phyloP scores from a whole-genome alignment of 2,329 filamentous ascomycete genomes.

The Pseudogymnoascus sp. region DNA sequence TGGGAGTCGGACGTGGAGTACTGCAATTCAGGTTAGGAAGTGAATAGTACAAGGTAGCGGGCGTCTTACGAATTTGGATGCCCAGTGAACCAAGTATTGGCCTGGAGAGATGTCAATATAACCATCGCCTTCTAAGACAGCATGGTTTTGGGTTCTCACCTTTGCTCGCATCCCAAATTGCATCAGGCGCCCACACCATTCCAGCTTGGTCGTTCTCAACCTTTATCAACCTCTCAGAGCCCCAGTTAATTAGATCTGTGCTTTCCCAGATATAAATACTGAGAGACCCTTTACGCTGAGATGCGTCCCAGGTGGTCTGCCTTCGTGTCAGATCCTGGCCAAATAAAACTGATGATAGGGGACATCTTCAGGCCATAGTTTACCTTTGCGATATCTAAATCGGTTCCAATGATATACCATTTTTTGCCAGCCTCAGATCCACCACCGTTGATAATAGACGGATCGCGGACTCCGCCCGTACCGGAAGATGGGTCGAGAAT shows the following conservation, averaged over 20 bases:
- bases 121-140: neutral
- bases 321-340: neutral
- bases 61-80: conserved; percentile 39
- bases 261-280: conserved; percentile 51
- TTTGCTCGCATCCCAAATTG: conserved; percentile 44
- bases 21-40: conserved; percentile 21
- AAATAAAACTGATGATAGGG: neutral
- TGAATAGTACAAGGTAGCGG: neutral
- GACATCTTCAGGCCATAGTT: neutral
- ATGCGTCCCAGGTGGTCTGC: conserved; percentile 45
- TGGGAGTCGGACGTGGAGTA: conserved; percentile 40
- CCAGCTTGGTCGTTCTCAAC: conserved; percentile 48
- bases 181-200: conserved; percentile 53
- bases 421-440: conserved; percentile 41
- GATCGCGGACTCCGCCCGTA: conserved; percentile 46
- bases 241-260: conserved; percentile 44
- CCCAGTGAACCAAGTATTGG: conserved; percentile 42
- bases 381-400: conserved; percentile 44
- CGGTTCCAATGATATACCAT: conserved; percentile 50
- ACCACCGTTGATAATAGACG: conserved; percentile 41
- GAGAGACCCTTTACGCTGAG: conserved; percentile 43
- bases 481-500: conserved; percentile 44
- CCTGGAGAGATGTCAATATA: conserved; percentile 20
- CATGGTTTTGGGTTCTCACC: conserved; percentile 19
- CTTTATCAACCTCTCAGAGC: conserved; percentile 38